Evolutionary conservation across 257 asterid genomes (phyloP).

Genomic region (Galeopsis tetrahit): DNA sequence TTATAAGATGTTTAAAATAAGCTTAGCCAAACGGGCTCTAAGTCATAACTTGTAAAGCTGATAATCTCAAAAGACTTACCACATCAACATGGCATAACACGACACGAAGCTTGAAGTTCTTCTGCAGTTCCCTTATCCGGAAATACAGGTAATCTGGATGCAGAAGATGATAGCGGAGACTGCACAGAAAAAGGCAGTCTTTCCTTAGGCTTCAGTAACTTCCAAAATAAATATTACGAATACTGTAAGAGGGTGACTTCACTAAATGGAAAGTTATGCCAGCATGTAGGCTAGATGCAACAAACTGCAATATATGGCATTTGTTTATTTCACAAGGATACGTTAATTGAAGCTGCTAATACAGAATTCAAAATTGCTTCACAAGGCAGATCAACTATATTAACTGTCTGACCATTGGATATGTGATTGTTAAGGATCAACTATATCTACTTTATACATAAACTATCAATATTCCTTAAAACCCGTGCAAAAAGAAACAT

Average conservation of each 20-base stretch:
- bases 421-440: too few relatives aligned
- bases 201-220: constrained; percentile 23
- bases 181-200: constrained; percentile 43
- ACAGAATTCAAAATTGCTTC: neutral
- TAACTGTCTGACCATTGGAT: too few relatives aligned
- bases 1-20: too few relatives aligned
- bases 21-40: too few relatives aligned
- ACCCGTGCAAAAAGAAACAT: too few relatives aligned
- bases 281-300: neutral
- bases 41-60: constrained; percentile 16
- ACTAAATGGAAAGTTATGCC: neutral
- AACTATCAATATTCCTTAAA: too few relatives aligned
- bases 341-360: constrained; percentile 13
- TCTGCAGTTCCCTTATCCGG: constrained; percentile 93
- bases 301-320: constrained; percentile 16
- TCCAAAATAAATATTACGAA: constrained; percentile 11
- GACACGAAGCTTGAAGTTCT: constrained; percentile 85
- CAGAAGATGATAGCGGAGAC: constrained; percentile 95
- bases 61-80: constrained; percentile 49
- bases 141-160: constrained; percentile 97
- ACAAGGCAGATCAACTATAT: too few relatives aligned
- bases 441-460: too few relatives aligned
- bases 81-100: constrained; percentile 97
- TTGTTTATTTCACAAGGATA: neutral
- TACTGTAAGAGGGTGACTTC: neutral